phyloP scores from a whole-genome alignment of 352 stramenopile species.

The Globisporangium yorkense region DNA sequence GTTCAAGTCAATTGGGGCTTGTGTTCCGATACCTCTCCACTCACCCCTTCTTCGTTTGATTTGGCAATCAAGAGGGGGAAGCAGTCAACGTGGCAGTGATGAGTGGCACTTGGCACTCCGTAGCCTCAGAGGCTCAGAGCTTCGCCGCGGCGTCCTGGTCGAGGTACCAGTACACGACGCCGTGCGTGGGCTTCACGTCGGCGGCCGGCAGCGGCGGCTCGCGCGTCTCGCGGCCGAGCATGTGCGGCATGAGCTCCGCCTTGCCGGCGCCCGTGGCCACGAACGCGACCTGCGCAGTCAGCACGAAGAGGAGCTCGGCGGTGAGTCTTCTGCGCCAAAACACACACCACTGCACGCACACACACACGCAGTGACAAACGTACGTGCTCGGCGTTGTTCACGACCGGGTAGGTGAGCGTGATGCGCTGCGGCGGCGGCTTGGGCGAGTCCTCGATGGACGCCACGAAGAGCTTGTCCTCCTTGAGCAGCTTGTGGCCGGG shows the following conservation, averaged over 20 bases:
- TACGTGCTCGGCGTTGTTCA: conserved; percentile 89
- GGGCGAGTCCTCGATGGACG: conserved; percentile 95
- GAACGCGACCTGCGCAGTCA: conserved; percentile 75
- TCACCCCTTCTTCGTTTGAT: no score
- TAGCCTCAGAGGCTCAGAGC: conserved; percentile 25
- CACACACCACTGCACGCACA: not conserved
- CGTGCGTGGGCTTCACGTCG: conserved; percentile 60
- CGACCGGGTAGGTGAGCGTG: conserved; percentile 94
- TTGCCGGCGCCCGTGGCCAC: conserved; percentile 88
- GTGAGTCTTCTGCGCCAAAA: no score
- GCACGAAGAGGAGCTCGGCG: no score
- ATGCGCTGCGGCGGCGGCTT: conserved; percentile 96
- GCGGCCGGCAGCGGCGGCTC: conserved; percentile 60
- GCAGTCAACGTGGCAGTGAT: no score
- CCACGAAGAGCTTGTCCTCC: conserved; percentile 82
- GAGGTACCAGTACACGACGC: conserved; percentile 84
- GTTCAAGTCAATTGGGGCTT: no score
- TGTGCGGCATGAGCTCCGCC: conserved; percentile 80
- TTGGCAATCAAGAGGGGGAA: conserved; percentile 7
- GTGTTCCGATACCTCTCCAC: no score
- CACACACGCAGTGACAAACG: conserved; percentile 13
- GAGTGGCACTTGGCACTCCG: not conserved
- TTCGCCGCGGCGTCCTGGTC: conserved; percentile 70
- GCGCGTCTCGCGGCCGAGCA: conserved; percentile 61
- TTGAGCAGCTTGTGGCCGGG: conserved; percentile 91